phyloP scores from a whole-genome alignment of 768 basidiomycete genomes.

The Hortiboletus flavorubellus region DNA sequence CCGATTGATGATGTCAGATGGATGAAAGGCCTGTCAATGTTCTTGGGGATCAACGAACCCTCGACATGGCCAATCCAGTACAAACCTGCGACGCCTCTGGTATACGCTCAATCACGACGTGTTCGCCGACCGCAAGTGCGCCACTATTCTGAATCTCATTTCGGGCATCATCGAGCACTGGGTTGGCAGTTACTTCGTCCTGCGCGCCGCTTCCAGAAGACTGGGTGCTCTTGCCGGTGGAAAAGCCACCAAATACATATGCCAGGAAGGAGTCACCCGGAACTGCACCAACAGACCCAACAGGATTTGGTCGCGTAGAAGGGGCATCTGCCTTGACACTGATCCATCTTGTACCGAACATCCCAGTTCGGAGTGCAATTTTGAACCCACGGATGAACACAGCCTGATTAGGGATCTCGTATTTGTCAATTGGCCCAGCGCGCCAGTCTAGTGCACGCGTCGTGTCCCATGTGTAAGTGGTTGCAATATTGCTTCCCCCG shows the following conservation, averaged over 20 bases:
- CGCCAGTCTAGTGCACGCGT: no score
- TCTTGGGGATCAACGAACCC: background rate
- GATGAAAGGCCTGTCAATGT: background rate
- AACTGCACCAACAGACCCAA: background rate
- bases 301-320: background rate
- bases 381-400: conserved; percentile 25
- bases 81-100: conserved; percentile 2
- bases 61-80: no score
- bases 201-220: background rate
- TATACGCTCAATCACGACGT: background rate
- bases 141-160: background rate
- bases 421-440: no score
- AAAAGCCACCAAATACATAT: background rate
- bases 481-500: no score
- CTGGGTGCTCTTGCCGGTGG: background rate
- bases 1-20: conserved; percentile 4
- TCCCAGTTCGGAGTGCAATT: background rate
- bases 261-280: background rate
- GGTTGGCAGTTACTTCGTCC: background rate
- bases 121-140: background rate
- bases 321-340: background rate
- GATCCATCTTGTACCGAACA: background rate
- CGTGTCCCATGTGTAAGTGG: no score
- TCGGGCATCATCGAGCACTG: background rate
- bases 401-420: conserved; percentile 11